Evolutionary conservation across 805 yeast species (phyloP), one percentile per base, ranked within the genome.

Genomic region (Debaryomyces prosopidis): DNA sequence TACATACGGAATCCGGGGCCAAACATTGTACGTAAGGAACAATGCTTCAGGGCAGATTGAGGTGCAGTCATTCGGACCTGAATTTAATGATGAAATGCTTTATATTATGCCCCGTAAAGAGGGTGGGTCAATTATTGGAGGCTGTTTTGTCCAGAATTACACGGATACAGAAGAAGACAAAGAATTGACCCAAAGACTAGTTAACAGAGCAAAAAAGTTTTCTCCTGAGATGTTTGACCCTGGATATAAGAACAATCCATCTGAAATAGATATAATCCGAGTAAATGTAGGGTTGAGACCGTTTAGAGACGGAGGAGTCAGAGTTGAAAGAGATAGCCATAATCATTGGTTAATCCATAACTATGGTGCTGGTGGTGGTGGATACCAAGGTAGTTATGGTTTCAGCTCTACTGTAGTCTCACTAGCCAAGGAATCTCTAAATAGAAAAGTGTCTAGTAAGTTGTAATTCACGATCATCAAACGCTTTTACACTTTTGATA

Each of bases 341-440:
- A 42, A 49, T 14, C 39, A 36, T 1, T 69, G 75, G 73, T 57
- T 84, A 17, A 73, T 84, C 18, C 89, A 84, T 60, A 79, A 78
- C 54, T 84, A 84, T 59, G 89, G 89, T 2, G 86, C 88, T 26
- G 88, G 81, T 7, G 89, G 89, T 26, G 80, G 87, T 18, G 94
- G 94, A 0, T 86, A 80, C 62, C 95, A 88, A 67, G 75, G 85
- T 3, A 84, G 88, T 2, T 79, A 76, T 48, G 91, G 89, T 1
- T 73, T 81, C 59, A 81, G 87, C 27, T 52, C 57, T n/a, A 68
- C 64, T 47, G 80, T 79, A 3, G 69, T 73, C 17, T 14, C 45
- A 52, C 40, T 52, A 72, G 14, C 72, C 69, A 1, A 58, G 62
- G 4, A 36, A 36, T 27, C 39, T 11, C 4, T 14, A 19, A 2